Base-by-base conservation (phyloP, 768 basidiomycete genomes). In the Tremella fuciformis region DNA sequence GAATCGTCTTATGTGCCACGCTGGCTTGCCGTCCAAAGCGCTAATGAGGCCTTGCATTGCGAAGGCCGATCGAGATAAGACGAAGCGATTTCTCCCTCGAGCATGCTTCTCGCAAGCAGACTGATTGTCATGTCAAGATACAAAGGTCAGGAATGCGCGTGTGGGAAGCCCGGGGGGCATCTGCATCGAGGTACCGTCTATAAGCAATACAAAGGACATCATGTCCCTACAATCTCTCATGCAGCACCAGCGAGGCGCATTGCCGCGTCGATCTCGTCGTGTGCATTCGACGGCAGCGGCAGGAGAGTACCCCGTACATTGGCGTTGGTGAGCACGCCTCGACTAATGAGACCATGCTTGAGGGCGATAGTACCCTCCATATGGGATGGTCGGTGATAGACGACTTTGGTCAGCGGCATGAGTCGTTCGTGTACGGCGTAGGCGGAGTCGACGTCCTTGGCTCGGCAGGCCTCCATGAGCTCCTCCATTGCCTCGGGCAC, bases 291-390 rank as follows among this genome's bases (percentile, higher is more conserved):
- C 16, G 25, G 39, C 11, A 63, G 41, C 3, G 62, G 57, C 4
- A 63, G 41, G 8, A 63, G 57, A 18, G 62, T 53, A 29, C 51
- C 57, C 46, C 62, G 52, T 37, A 63, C 48, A 4, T 34, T 49
- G 13, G 62, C 57, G 38, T 63, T 57, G 11, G 21, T 19, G 9
- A 63, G 48, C 24, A 63, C 51, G 22, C 57, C 62, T 29, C 62
- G 50, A 44, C 57, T 47, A 19, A 63, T 49, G 13, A 63, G 38
- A 34, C 39, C 57, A 26, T 63, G 62, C 34, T 63, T 63, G 48
- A 63, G 62, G 38, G 62, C 62, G 47, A 63, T 53, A 13, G 62
- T 63, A 0, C 62, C 62, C 34, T 63, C 62, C 62, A 63, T 63
- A 44, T 63, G 57, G 6, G 62, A 63, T 13, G 46, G 46, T 34